These are phyloP conservation scores for Austroboletus novae-zelandiae DNA, from an alignment of 1,284 basidiomycete genomes.

Conservation along the genomic window DNA sequence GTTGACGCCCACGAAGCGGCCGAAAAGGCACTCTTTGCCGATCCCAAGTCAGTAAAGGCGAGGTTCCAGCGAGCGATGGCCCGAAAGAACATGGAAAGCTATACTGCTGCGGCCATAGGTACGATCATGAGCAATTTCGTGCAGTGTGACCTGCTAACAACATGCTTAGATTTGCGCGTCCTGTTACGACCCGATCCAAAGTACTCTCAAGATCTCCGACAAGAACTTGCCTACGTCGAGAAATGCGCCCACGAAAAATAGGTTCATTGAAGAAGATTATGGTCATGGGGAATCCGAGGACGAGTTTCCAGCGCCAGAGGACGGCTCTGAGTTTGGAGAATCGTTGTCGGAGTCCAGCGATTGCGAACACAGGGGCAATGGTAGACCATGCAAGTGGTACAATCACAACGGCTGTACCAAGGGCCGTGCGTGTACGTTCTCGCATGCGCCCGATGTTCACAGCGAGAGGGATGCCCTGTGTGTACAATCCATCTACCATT, in stretches of 20 bases:
- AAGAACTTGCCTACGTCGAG: conserved; percentile 6
- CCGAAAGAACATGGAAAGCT: neutral
- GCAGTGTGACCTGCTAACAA: too few relatives aligned
- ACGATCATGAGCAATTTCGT: neutral
- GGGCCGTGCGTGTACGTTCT: conserved; percentile 41
- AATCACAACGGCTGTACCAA: conserved; percentile 47
- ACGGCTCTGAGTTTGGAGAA: conserved; percentile 22
- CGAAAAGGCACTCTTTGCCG: conserved; percentile 7
- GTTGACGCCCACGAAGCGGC: conserved; percentile 9
- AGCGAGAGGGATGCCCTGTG: conserved; percentile 50
- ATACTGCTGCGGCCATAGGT: neutral
- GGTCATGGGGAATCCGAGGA: conserved; percentile 24
- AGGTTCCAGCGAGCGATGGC: conserved; percentile 1
- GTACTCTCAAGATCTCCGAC: conserved; percentile 4
- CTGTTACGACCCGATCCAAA: conserved; percentile 10
- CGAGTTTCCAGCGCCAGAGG: conserved; percentile 34
- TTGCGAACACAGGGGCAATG: conserved; percentile 45
- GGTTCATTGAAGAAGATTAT: neutral
- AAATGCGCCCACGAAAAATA: neutral
- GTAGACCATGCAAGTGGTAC: conserved; percentile 49
- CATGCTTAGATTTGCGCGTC: neutral
- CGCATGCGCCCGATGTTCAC: conserved; percentile 49
- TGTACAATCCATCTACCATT: conserved; percentile 15
- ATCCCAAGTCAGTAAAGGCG: conserved; percentile 17
- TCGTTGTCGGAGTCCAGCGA: conserved; percentile 45